Percentiles rank a stretch among this genome's conserved stretches.
Evolutionary conservation across 768 basidiomycete genomes (phyloP).

Genomic region (Russula vinacea): DNA sequence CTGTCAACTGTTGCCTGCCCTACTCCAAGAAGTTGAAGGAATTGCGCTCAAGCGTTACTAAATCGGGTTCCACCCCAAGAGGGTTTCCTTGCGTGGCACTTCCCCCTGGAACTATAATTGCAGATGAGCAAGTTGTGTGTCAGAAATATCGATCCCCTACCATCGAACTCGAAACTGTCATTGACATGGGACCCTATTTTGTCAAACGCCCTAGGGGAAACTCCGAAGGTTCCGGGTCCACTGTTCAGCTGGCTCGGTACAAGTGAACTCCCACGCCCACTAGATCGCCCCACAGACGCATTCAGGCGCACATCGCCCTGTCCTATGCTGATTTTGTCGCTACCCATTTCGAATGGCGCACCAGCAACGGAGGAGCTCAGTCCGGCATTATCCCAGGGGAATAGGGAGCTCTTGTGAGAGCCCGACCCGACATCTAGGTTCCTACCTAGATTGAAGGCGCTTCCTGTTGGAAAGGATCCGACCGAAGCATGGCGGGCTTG

Average conservation of each 20-base stretch:
- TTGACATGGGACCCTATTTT: constrained; percentile 41
- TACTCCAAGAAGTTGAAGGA: constrained; percentile 81
- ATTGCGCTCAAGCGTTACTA: constrained; percentile 65
- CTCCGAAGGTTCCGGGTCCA: constrained; percentile 38
- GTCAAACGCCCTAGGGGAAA: constrained; percentile 51
- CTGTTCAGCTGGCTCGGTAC: constrained; percentile 32
- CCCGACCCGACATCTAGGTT: constrained; percentile 41
- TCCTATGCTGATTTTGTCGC: constrained; percentile 49
- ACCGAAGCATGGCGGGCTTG: constrained; percentile 75
- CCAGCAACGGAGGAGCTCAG: constrained; percentile 54
- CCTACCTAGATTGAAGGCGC: constrained; percentile 45
- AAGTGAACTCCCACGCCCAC: constrained; percentile 58
- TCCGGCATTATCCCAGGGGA: constrained; percentile 82
- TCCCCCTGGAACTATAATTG: constrained; percentile 34
- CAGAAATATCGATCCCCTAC: constrained; percentile 40
- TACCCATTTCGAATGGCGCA: constrained; percentile 38
- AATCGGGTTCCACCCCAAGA: constrained; percentile 55
- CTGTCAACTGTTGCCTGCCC: constrained; percentile 35
- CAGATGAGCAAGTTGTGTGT: constrained; percentile 12
- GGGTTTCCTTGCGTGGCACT: constrained; percentile 32
- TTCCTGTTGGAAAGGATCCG: constrained; percentile 49
- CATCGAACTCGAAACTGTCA: constrained; percentile 67
- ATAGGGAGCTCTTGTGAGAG: constrained; percentile 67
- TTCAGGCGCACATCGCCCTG: constrained; percentile 52
- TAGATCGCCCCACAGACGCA: constrained; percentile 43